Base-by-base conservation (phyloP, 768 basidiomycete species). In the Omphalotus guepiniiformis region DNA sequence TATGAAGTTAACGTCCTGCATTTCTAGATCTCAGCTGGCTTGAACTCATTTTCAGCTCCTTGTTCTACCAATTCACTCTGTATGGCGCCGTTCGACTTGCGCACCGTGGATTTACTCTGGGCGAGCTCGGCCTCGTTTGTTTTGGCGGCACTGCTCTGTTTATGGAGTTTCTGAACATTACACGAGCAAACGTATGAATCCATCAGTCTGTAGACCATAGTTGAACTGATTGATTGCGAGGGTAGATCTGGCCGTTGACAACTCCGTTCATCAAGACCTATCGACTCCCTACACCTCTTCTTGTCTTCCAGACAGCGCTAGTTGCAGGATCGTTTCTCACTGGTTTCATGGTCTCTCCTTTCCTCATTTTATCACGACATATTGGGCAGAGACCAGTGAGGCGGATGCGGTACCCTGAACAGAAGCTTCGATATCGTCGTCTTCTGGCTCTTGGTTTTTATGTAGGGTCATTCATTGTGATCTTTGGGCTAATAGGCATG, bases 341-440 rank as follows among this genome's bases (percentile, higher is more conserved):
- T n/a, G 96, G 96, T 12, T 92, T 97, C 66, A 69, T 97, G 6
- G 78, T 99, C n/a, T 92, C 92, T 0, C 96, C 96, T 0, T 72
- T 98, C 34, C 84, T 99, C 15, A 84, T 91, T 37, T 75, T 98
- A 16, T 95, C 94, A 15, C 82, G 96, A 2, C 85, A 93, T 61
- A 87, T 93, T 55, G 93, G 94, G 0, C 90, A 88, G 55, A 79
- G 83, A 18, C 94, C 94, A 3, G 78, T 82, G 50, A 83, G 75
- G 55, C 86, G 94, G 9, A 78, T 95, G 22, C 83, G 83, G 11
- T 73, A 75, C 60, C 94, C 93, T 0, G 78, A 85, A 45, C 87
- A 94, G 61, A 93, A 93, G 58, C 75, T 82, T 37, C 77, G 82
- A 9, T 85, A 94, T 58, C 84, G 88, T 29, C 82, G 88, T 15